Conservation (phyloP, 768 basidiomycete genomes). For the Hydnum rufescens region DNA sequence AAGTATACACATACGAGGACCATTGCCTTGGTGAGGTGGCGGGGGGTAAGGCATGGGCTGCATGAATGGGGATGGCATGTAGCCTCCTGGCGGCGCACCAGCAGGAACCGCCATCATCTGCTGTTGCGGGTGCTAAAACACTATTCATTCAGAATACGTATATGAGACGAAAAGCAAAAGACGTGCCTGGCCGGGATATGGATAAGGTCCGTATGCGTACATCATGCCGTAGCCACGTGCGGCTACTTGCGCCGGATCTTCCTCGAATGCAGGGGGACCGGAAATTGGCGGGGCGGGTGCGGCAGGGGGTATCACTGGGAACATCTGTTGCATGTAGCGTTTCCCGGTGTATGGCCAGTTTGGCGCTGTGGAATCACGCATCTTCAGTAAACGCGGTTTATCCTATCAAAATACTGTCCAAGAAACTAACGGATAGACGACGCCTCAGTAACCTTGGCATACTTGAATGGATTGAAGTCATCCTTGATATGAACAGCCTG, state of each 20-base stretch:
- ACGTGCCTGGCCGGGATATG: conserved; percentile 54
- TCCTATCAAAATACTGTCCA: too few relatives aligned
- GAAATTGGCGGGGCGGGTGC: neutral
- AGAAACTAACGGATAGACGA: conserved; percentile 44
- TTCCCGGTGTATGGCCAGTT: conserved; percentile 85
- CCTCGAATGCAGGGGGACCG: conserved; percentile 52
- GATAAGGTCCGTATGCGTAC: conserved; percentile 53
- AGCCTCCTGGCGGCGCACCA: conserved; percentile 50
- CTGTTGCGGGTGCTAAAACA: conserved; percentile 19
- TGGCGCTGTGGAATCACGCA: conserved; percentile 27
- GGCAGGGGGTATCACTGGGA: neutral
- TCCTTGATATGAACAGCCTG: conserved; percentile 71
- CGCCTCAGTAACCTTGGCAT: conserved; percentile 60
- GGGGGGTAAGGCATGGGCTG: conserved; percentile 68
- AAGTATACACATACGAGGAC: neutral
- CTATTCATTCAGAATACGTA: neutral
- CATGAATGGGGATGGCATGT: conserved; percentile 53
- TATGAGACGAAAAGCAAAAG: neutral
- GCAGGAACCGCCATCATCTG: conserved; percentile 77
- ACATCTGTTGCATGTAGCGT: conserved; percentile 31
- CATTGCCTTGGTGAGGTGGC: neutral
- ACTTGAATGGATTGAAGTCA: conserved; percentile 94
- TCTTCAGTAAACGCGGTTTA: too few relatives aligned
- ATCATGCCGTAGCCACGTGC: conserved; percentile 29
- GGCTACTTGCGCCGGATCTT: conserved; percentile 44